These are phyloP conservation scores for Straminergon stramineum DNA, from an alignment of 225 moss, liverwort and hornwort genomes.

Conservation along the genomic window DNA sequence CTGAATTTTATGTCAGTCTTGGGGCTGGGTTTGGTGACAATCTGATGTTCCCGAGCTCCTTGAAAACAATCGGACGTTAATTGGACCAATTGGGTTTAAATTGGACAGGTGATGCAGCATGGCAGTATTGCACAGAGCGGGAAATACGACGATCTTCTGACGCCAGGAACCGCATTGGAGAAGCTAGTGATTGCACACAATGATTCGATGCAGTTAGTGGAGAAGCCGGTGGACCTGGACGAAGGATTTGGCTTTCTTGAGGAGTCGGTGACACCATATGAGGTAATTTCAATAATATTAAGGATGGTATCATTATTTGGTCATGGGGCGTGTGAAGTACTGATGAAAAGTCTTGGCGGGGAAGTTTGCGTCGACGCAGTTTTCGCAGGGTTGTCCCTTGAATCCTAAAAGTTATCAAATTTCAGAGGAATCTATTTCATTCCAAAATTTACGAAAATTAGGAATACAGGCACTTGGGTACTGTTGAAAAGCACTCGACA, in stretches of 20 bases:
- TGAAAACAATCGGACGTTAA: neutral
- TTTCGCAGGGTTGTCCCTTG: neutral
- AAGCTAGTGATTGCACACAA: conserved; percentile 69
- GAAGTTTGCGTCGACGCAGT: neutral
- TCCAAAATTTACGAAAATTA: neutral
- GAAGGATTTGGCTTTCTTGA: neutral
- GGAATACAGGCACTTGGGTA: neutral
- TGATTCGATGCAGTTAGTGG: conserved; percentile 46
- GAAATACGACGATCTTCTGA: conserved; percentile 42
- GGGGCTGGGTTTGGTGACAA: neutral
- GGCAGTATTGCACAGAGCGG: conserved; percentile 63
- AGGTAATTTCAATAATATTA: neutral
- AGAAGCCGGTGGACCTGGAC: neutral
- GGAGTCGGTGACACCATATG: neutral
- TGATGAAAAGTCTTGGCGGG: neutral
- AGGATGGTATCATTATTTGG: neutral
- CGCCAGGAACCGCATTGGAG: conserved; percentile 52
- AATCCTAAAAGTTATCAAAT: neutral
- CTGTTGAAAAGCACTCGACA: neutral
- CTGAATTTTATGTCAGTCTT: neutral
- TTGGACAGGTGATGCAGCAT: conserved; percentile 54
- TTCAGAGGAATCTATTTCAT: neutral
- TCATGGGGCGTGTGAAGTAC: neutral
- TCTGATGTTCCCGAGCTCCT: neutral
- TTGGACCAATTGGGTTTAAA: neutral